Base-by-base conservation (phyloP, 202 grass and related monocot genomes). In the Alloteropsis angusta region DNA sequence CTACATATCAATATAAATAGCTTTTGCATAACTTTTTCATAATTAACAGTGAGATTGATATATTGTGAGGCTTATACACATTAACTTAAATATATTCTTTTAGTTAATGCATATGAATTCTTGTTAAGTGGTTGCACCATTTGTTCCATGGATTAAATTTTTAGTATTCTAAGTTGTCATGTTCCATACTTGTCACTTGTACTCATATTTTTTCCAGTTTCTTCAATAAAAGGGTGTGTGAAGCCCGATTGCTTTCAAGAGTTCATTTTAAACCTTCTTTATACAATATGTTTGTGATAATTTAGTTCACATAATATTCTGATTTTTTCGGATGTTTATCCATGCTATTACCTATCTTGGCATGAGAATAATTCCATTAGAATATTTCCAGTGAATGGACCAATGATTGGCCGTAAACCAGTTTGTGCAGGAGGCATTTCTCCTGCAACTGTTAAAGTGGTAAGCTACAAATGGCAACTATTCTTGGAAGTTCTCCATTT, bases 391-490 rank as follows among this genome's bases (percentile, higher is more conserved):
- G 96, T 80, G 75, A 93, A 85, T 84, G 89, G 79, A 64, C 56
- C 89, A 19, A 75, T 93, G 71, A 83, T 87, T 60, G 85, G 72
- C 45, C 85, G 85, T 34, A 87, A 88, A 89, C 81, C 86, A 72
- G 65, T 75, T 71, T 69, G 82, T 38, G 75, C 71, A 71, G 87
- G 76, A 70, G 80, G 59, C 54, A 77, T 96, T 60, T 81, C 87
- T 14, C 74, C 79, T 61, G 46, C 88, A 80, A 93, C 63, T 59
- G 78, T 99, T 79, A 96, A 99, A 96, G 58, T 93, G 87, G 96
- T 99, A 83, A 37, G 85, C 38, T 80, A 42, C 26, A 44, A 70
- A 67, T 10, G 21, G 43, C 9, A 74, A 36, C 35, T 67, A 26
- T 65, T 75, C 4, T 81, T 79, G 39, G 28, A 45, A 21, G 7